phyloP scores from a whole-genome alignment of 192 early-diverging fungal genomes.

The Coemansia sp. region DNA sequence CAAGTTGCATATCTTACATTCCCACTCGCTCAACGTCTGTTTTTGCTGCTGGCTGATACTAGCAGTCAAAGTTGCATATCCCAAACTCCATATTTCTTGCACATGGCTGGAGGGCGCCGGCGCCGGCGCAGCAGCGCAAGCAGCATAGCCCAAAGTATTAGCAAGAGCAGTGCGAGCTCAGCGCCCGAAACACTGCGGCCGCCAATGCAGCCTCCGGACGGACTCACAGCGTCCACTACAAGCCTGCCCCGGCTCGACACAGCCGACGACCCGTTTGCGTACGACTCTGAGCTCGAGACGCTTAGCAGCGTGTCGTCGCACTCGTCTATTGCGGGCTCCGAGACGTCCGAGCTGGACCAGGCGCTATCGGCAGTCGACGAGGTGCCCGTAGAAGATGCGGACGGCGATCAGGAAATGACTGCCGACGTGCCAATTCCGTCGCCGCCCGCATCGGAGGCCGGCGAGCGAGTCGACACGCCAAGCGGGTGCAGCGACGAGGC shows the following conservation, averaged over 20 bases:
- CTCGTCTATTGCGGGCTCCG: constrained; percentile 46
- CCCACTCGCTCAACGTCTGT: too few relatives aligned
- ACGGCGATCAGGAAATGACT: not conserved
- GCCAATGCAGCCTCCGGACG: not conserved
- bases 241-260: constrained; percentile 16
- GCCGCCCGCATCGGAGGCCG: too few relatives aligned
- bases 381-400: not conserved
- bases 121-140: constrained; percentile 30
- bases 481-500: constrained; percentile 32
- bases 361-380: constrained; percentile 5
- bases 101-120: constrained; percentile 26
- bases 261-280: constrained; percentile 50
- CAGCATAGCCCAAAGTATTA: constrained; percentile 7
- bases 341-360: constrained; percentile 25
- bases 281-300: constrained; percentile 54
- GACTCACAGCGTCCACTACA: not conserved
- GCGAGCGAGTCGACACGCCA: not conserved
- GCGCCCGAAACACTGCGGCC: not conserved
- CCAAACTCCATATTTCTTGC: not conserved
- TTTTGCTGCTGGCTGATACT: too few relatives aligned
- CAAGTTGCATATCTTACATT: too few relatives aligned
- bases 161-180: not conserved
- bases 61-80: too few relatives aligned
- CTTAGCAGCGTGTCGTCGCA: constrained; percentile 54
- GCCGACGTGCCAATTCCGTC: too few relatives aligned